Conservation (phyloP, 2,329 filamentous ascomycete species). For the Bipolaris sorokiniana region DNA sequence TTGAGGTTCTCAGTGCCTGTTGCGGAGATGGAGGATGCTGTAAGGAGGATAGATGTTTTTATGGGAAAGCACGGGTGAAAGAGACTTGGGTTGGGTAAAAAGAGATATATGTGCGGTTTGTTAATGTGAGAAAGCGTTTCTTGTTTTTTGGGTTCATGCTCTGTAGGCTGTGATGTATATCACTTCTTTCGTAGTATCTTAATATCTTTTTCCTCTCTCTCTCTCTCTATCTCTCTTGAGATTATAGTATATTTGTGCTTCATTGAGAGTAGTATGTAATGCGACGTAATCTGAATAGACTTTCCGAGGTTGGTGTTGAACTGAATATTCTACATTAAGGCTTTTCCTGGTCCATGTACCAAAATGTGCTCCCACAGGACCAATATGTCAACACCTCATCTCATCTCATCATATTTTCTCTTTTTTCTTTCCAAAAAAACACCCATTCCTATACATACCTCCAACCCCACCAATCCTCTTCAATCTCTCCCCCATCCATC, state of each 20-base stretch:
- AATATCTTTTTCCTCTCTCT: too few relatives aligned
- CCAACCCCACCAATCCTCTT: too few relatives aligned
- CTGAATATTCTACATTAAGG: background rate
- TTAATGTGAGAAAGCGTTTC: background rate
- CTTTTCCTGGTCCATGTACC: background rate
- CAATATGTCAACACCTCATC: too few relatives aligned
- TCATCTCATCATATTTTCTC: background rate
- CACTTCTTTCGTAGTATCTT: background rate
- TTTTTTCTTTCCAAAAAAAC: background rate
- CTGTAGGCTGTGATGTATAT: background rate
- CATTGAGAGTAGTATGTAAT: too few relatives aligned
- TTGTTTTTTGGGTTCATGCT: background rate
- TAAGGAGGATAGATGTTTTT: slow-evolving; percentile 10
- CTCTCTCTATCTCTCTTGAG: too few relatives aligned
- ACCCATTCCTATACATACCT: too few relatives aligned
- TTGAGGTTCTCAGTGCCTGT: slow-evolving; percentile 34
- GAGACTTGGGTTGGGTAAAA: background rate
- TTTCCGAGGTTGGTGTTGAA: background rate
- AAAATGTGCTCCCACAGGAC: too few relatives aligned
- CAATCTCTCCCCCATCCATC: background rate
- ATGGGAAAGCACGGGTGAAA: slow-evolving; percentile 5
- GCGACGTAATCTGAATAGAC: background rate
- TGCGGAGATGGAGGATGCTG: slow-evolving; percentile 13
- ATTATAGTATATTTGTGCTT: too few relatives aligned
- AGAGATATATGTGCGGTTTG: background rate